Conservation (phyloP, 768 basidiomycete species). For the Termitomyces sp. region DNA sequence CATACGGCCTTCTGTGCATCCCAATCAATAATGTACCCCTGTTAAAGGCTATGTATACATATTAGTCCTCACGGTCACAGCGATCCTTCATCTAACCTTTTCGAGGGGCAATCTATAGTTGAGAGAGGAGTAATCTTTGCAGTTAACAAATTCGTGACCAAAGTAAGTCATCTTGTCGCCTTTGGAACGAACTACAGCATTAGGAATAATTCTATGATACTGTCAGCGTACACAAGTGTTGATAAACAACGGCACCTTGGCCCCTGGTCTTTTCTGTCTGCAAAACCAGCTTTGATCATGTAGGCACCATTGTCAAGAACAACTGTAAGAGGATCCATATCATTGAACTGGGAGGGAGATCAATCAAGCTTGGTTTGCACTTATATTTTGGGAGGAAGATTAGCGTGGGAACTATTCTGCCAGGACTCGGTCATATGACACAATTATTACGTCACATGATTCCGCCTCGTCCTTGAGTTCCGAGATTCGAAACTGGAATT, state of each 20-base stretch:
- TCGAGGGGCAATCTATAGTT: constrained; percentile 85
- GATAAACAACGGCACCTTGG: constrained; percentile 24
- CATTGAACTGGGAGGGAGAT: too few relatives aligned
- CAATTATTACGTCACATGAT: not conserved
- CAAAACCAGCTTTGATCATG: constrained; percentile 71
- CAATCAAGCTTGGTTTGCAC: not conserved
- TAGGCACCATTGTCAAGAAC: constrained; percentile 87
- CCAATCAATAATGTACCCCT: constrained; percentile 96
- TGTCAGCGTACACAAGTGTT: not conserved
- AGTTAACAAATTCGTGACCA: constrained; percentile 76
- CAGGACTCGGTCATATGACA: not conserved
- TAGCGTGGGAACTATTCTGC: not conserved
- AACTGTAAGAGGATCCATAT: constrained; percentile 31
- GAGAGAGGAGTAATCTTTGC: constrained; percentile 75
- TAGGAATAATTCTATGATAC: constrained; percentile 56
- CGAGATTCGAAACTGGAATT: too few relatives aligned
- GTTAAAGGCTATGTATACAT: constrained; percentile 18
- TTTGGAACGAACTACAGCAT: constrained; percentile 82
- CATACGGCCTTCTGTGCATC: constrained; percentile 92
- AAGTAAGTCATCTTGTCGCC: constrained; percentile 78
- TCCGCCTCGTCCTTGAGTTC: not conserved
- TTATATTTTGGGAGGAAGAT: not conserved
- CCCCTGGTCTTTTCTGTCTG: constrained; percentile 21
- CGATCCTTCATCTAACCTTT: constrained; percentile 46
- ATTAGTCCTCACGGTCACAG: constrained; percentile 3